A percentile compares a stretch with the other conserved stretches of the same genome.
These are phyloP conservation scores for Cystobasidiaceae sp. DNA, from an alignment of 1,284 basidiomycete species.

Conservation along the genomic window DNA sequence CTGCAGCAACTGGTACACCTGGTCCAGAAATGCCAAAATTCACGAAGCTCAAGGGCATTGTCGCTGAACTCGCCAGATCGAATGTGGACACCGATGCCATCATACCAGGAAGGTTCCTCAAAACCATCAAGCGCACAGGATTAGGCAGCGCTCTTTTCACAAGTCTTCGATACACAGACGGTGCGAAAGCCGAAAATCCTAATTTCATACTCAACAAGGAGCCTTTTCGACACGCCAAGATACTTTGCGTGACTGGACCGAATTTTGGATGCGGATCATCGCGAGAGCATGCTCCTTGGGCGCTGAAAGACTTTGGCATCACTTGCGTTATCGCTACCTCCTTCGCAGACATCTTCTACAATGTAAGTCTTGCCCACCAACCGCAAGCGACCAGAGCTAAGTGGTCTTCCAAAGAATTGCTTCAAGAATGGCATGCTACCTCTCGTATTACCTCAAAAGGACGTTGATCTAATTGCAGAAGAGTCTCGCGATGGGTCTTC, in stretches of 20 bases:
- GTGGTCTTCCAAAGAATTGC: conserved; percentile 12
- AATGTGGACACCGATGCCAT: conserved; percentile 98
- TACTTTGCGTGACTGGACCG: conserved; percentile 79
- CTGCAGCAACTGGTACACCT: conserved; percentile 56
- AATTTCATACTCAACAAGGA: conserved; percentile 84
- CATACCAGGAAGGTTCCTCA: conserved; percentile 79
- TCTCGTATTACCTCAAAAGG: conserved; percentile 66
- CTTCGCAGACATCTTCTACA: conserved; percentile 87
- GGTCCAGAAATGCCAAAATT: conserved; percentile 64
- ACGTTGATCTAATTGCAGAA: conserved; percentile 68
- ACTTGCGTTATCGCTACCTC: conserved; percentile 85
- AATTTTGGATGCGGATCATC: conserved; percentile 95
- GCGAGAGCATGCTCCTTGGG: conserved; percentile 92
- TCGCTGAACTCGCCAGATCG: conserved; percentile 81
- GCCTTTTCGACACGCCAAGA: conserved; percentile 73
- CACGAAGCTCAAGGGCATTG: conserved; percentile 70
- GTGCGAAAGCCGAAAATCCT: conserved; percentile 67
- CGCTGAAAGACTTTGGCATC: conserved; percentile 93
- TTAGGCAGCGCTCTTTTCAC: conserved; percentile 84
- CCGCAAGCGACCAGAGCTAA: not conserved
- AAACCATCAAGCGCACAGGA: conserved; percentile 88
- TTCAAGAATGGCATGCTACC: conserved; percentile 76
- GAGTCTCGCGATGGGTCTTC: conserved; percentile 76
- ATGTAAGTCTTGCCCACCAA: too few species aligned
- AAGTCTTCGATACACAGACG: conserved; percentile 71